Evolutionary conservation across 345 rosid genomes (phyloP), one percentile per base, ranked within the genome.

Genomic region (Euphorbia lathyris): DNA sequence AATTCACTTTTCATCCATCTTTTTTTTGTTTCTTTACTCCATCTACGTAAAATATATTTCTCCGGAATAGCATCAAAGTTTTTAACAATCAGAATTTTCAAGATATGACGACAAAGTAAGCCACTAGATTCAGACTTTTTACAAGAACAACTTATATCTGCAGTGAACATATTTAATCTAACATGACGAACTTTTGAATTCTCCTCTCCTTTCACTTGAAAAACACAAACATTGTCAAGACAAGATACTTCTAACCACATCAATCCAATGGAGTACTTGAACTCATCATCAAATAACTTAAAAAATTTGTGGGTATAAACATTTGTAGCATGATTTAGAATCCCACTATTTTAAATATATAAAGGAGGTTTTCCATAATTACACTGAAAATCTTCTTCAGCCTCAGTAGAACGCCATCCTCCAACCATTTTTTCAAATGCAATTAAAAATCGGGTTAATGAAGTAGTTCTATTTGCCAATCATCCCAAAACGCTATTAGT

Each of bases 341-440:
- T n/a, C n/a, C n/a, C n/a, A n/a, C n/a, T n/a, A n/a, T n/a, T n/a
- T n/a, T n/a, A n/a, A n/a, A n/a, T n/a, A 36, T 2, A 43, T 9
- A 13, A 22, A 13, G 23, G 19, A 32, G 25, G 45, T 13, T 2
- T 23, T n/a, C n/a, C 38, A 32, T 62, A 12, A 4, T 62, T 3
- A 19, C 45, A 62, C 17, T 23, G 9, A 36, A 14, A 62, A 11
- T 62, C 48, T 12, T 62, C 66, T 34, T 34, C 26, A 32, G 2
- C 48, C 38, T 62, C 66, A 19, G 7, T 62, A 5, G n/a, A 32
- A 30, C 66, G 66, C 47, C 66, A 62, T 38, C 48, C 17, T n/a
- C 1, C 38, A 34, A 62, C 47, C 9, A 62, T 6, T 2, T 62
- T 62, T n/a, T n/a, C n/a, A n/a, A n/a, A n/a, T n/a, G n/a, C n/a